Evolutionary conservation across 1,284 basidiomycete genomes (phyloP).

Genomic region (Neonothopanus nambi): DNA sequence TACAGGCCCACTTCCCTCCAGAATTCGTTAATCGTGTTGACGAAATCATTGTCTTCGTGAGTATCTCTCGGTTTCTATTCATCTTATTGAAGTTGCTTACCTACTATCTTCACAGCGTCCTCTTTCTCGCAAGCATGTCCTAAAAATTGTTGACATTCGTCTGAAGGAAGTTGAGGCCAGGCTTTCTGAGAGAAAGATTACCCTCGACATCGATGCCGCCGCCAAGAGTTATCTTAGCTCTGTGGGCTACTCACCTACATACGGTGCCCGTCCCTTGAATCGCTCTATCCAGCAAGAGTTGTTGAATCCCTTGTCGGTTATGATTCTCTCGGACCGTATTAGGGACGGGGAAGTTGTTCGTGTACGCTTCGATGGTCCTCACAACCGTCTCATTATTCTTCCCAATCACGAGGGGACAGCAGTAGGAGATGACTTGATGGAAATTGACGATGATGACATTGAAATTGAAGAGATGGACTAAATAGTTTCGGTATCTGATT

Average conservation of each 20-base stretch:
- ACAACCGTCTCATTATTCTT: constrained; percentile 78
- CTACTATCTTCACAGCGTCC: constrained; percentile 54
- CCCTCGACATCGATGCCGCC: constrained; percentile 71
- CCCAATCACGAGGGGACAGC: constrained; percentile 81
- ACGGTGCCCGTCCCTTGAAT: constrained; percentile 92
- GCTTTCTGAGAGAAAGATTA: constrained; percentile 79
- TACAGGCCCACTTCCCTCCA: constrained; percentile 86
- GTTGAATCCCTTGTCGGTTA: constrained; percentile 87
- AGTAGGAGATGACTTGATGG: constrained; percentile 62
- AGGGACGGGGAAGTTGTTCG: constrained; percentile 80
- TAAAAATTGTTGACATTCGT: constrained; percentile 86
- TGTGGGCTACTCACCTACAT: constrained; percentile 82
- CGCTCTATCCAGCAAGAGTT: constrained; percentile 92
- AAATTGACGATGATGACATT: constrained; percentile 52
- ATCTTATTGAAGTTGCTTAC: constrained; percentile 22
- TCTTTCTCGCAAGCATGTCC: constrained; percentile 72
- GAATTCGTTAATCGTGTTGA: constrained; percentile 94
- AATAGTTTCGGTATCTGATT: constrained; percentile 10
- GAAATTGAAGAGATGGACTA: constrained; percentile 82
- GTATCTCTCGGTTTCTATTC: constrained; percentile 29
- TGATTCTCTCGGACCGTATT: constrained; percentile 84
- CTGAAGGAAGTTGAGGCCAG: constrained; percentile 76
- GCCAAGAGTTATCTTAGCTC: constrained; percentile 85
- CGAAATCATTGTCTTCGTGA: constrained; percentile 86
- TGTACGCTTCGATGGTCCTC: constrained; percentile 82